phyloP scores from a whole-genome alignment of 1,139 yeast species.

The Geotrichum histeridarum region DNA sequence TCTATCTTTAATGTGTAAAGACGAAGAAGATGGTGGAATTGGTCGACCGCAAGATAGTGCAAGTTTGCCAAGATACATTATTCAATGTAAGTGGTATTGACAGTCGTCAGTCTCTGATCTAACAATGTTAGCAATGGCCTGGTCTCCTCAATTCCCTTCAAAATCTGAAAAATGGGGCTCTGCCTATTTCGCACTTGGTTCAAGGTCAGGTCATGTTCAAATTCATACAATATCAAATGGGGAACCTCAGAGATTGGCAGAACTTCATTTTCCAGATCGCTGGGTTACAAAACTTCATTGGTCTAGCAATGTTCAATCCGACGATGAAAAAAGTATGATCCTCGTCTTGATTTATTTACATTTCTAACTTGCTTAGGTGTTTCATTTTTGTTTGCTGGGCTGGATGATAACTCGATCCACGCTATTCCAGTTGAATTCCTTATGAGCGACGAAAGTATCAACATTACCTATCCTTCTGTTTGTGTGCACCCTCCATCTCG shows the following conservation, averaged over 20 bases:
- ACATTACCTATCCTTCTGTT: neutral
- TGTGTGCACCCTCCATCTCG: slow-evolving; percentile 9
- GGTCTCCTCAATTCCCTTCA: slow-evolving; percentile 15
- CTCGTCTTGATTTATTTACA: neutral
- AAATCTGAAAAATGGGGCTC: slow-evolving; percentile 13
- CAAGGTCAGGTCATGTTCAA: slow-evolving; percentile 10
- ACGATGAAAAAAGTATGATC: slow-evolving; percentile 4
- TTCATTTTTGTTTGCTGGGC: slow-evolving; percentile 7
- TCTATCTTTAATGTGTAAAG: slow-evolving; percentile 1
- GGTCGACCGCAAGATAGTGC: slow-evolving; percentile 12
- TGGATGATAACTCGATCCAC: slow-evolving; percentile 9
- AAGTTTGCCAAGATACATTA: slow-evolving; percentile 6
- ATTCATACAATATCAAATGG: slow-evolving; percentile 6
- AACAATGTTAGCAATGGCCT: slow-evolving; percentile 7
- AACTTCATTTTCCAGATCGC: neutral
- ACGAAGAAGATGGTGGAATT: slow-evolving; percentile 6
- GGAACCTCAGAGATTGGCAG: neutral
- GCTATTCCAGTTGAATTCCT: slow-evolving; percentile 10
- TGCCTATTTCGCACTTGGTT: slow-evolving; percentile 12
- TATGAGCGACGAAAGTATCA: neutral
- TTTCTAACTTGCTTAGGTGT: neutral
- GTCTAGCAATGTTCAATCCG: neutral
- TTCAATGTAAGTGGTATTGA: slow-evolving; percentile 9
- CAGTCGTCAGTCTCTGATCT: neutral
- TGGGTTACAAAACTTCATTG: slow-evolving; percentile 11